Base-by-base conservation (phyloP, 2,329 filamentous ascomycete species). In the Penicillium sp. region DNA sequence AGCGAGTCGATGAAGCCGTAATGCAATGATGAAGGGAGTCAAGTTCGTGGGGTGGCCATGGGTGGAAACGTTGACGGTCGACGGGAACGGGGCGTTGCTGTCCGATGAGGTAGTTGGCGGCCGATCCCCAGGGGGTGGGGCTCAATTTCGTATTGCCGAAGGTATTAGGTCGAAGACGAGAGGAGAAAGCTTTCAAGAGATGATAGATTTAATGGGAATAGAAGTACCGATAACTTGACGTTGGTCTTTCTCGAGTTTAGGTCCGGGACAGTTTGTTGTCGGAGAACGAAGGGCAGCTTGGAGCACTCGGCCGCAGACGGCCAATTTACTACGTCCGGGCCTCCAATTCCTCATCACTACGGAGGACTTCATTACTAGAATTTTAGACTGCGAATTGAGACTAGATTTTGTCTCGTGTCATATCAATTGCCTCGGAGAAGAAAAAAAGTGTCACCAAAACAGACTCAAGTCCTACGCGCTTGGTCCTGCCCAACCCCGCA, bases 81-180 rank as follows among this genome's bases (percentile, higher is more conserved):
- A 63, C 53, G 60, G 52, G 54, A 60, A 64, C 60, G 60, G 61
- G 54, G 57, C 23, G 15, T 24, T 42, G 45, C 52, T 50, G 48
- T 46, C 47, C 51, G 57, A 62, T 63, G 58, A 64, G 60, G 61
- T 63, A 57, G 58, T 58, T 60, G 50, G 45, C 50, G 52, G 57
- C 52, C 52, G 61, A 64, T 63, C 52, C 55, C 57, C 49, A 61
- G 57, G 61, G 61, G 59, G 55, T 59, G 60, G 61, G 58, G 58
- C 58, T 53, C 45, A 26, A 31, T 31, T 16, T 21, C 41, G 29
- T 16, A 12, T 26, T 49, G 13, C 41, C 21, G 2, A 23, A 13
- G 4, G 10, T n/a, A 38, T 23, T 13, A 15, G 18, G 6, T 13
- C 21, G 5, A 26, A 21, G 18, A 21, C 18, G 18, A 21, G 18